phyloP scores from a whole-genome alignment of 1,284 basidiomycete species.

The Rhodotorula mucilaginosa region DNA sequence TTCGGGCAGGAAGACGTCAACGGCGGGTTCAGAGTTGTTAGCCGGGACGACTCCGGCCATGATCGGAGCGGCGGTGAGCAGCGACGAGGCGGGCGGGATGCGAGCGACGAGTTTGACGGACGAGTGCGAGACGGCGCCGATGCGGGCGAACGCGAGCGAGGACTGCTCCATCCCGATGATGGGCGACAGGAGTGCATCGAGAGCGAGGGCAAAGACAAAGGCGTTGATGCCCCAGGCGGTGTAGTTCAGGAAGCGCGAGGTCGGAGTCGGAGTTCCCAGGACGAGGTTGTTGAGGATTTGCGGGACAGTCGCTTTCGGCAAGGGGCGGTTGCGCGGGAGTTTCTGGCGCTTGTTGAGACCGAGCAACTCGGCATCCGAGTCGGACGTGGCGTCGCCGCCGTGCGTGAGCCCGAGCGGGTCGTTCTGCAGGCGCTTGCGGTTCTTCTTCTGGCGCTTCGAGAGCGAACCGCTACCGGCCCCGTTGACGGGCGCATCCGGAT shows the following conservation, averaged over 20 bases:
- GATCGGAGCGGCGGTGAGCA: conserved; percentile 14
- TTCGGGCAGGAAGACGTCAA: conserved; percentile 13
- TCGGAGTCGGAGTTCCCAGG: conserved; percentile 26
- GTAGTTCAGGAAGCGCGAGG: conserved; percentile 27
- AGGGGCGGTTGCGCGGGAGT: conserved; percentile 22
- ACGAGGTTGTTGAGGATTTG: conserved; percentile 18
- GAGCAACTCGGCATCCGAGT: conserved; percentile 8
- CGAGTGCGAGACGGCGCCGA: conserved; percentile 67
- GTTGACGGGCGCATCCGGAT: conserved; percentile 2
- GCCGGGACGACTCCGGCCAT: conserved; percentile 19
- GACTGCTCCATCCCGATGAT: conserved; percentile 39
- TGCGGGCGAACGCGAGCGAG: conserved; percentile 62
- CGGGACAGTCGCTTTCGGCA: conserved; percentile 17
- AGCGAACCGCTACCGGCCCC: background rate
- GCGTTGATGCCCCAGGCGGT: conserved; percentile 31
- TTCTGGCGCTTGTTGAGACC: conserved; percentile 15
- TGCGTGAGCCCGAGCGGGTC: conserved; percentile 8
- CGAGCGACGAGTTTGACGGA: conserved; percentile 63
- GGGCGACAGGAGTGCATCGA: conserved; percentile 41
- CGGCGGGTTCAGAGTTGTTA: conserved; percentile 9
- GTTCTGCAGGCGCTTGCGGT: conserved; percentile 6
- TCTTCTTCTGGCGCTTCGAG: conserved; percentile 26
- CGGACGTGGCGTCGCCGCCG: background rate
- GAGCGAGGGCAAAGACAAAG: conserved; percentile 30
- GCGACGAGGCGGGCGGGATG: conserved; percentile 60